Evolutionary conservation across 768 basidiomycete genomes (phyloP), one percentile per base, ranked within the genome.

Genomic region (Psilocybe subaeruginosa): DNA sequence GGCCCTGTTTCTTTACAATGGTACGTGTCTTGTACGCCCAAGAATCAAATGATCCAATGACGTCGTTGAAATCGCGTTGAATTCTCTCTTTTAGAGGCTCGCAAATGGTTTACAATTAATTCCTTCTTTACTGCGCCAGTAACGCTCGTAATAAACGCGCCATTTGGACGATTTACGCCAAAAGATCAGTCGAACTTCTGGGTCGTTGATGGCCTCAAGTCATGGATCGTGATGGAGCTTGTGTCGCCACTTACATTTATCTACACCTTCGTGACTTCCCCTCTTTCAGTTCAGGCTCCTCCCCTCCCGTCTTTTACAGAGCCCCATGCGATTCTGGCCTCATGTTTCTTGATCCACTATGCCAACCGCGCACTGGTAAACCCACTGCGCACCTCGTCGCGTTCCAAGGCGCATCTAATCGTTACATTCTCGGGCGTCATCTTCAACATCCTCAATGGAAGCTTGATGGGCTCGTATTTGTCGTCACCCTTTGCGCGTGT

Each of bases 221-320:
- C 89, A n/a, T 93, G 91, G 91, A 91, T 92, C 12, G 8, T 82
- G 58, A 92, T 93, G 92, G 91, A 93, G 67, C 74, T 89, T 37
- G 77, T 88, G 19, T 81, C 90, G 0, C 90, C 90, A 1, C 30
- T 80, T 39, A 64, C 73, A 14, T 88, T 92, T 72, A 27, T 83
- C n/a, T 72, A 79, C 68, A 72, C 81, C 0, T 81, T 85, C 72
- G 64, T 78, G 29, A 74, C 75, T 2, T 79, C 82, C 0, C 86
- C 87, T 0, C 77, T 86, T 47, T 79, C 82, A 0, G 62, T 74
- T 37, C 69, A 77, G 27, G 54, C 73, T 3, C 67, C 70, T 64
- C 46, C 74, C 65, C 41, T 68, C 62, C 61, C 67, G 62, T 35
- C 76, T 2, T 68, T 80, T 52, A 61, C 76, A 4, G 69, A 72